Conservation (phyloP, 495 filamentous ascomycete genomes). For the Pseudoneurospora amorphoporcata region DNA sequence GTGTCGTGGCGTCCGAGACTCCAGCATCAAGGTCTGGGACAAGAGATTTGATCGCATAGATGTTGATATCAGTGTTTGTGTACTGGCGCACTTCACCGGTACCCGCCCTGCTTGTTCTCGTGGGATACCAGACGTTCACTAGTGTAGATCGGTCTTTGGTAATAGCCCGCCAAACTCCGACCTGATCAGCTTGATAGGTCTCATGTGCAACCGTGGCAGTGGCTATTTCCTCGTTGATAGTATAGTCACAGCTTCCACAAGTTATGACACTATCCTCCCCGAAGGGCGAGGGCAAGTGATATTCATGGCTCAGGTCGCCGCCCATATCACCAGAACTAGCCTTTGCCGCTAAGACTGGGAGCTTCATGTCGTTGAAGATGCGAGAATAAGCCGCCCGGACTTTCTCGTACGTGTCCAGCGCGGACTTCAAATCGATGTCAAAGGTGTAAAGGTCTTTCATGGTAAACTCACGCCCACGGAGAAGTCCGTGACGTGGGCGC, state of each 20-base stretch:
- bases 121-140: conserved; percentile 57
- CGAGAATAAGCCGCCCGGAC: conserved; percentile 60
- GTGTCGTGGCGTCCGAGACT: conserved; percentile 48
- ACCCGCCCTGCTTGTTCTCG: conserved; percentile 11
- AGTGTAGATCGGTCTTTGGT: conserved; percentile 56
- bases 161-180: conserved; percentile 53
- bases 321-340: conserved; percentile 96
- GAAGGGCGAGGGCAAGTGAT: conserved; percentile 67
- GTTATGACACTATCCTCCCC: conserved; percentile 80
- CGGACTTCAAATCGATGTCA: conserved; percentile 53
- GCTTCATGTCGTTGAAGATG: conserved; percentile 72
- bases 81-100: conserved; percentile 10
- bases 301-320: conserved; percentile 86
- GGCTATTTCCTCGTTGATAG: conserved; percentile 74
- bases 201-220: conserved; percentile 3
- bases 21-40: conserved; percentile 64
- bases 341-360: conserved; percentile 75
- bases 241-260: conserved; percentile 63
- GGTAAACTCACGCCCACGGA: conserved; percentile 85
- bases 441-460: conserved; percentile 99
- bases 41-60: conserved; percentile 58
- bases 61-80: conserved; percentile 48
- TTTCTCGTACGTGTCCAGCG: conserved; percentile 63
- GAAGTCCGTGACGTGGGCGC: conserved; percentile 75
- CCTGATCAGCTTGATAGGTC: neutral